phyloP scores from a whole-genome alignment of 306 rosid species.

The Prunus campanulata region DNA sequence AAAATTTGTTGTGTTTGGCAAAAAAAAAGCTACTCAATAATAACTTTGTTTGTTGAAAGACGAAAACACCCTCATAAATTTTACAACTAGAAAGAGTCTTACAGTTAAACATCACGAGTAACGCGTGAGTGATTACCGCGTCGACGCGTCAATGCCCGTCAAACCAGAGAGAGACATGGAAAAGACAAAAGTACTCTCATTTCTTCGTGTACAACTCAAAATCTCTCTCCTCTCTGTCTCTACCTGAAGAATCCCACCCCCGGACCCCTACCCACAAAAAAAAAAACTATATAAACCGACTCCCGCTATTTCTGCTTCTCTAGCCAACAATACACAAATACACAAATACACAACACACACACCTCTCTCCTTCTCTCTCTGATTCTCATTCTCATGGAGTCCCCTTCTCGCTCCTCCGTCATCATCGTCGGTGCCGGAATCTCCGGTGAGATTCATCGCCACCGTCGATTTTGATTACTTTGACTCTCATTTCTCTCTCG shows the following conservation, averaged over 20 bases:
- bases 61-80: too few species aligned
- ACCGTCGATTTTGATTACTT: not conserved
- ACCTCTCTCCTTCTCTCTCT: not conserved
- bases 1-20: too few species aligned
- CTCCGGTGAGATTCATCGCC: slow-evolving; percentile 53
- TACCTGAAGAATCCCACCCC: not conserved
- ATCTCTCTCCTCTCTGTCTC: not conserved
- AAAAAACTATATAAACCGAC: slow-evolving; percentile 59
- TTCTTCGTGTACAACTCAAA: not conserved
- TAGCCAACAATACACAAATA: slow-evolving; percentile 21
- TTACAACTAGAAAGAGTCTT: too few species aligned
- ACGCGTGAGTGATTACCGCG: not conserved
- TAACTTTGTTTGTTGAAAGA: too few species aligned
- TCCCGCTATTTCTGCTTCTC: slow-evolving; percentile 58
- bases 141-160: not conserved
- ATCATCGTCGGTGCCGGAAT: slow-evolving; percentile 88
- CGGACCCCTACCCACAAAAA: too few species aligned
- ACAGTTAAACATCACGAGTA: too few species aligned
- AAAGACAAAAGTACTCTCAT: not conserved
- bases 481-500: not conserved
- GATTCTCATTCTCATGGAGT: slow-evolving; percentile 49
- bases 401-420: slow-evolving; percentile 68
- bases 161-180: not conserved
- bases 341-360: not conserved
- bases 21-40: too few species aligned